A percentile compares a stretch with the other conserved stretches of the same genome.
Conservation (phyloP, 768 basidiomycete species). For the Tephrocybe sp. region DNA sequence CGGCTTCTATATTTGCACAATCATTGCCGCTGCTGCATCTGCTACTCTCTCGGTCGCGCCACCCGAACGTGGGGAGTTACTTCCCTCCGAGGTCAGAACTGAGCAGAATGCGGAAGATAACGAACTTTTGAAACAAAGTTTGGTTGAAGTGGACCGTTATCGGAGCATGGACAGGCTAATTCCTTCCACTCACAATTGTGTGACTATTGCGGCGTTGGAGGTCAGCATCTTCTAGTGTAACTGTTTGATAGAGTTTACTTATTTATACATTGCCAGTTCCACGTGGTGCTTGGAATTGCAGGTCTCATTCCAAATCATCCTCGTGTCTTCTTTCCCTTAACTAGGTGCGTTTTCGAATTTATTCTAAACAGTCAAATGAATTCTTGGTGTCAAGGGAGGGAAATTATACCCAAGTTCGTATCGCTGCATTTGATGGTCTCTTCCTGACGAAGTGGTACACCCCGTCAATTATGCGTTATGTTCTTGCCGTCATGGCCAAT, state of each 20-base stretch:
- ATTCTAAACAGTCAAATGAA: background rate
- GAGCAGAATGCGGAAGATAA: conserved; percentile 71
- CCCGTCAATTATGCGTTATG: conserved; percentile 81
- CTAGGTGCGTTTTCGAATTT: conserved; percentile 55
- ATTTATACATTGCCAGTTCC: conserved; percentile 52
- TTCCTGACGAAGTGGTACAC: conserved; percentile 89
- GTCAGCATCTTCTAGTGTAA: conserved; percentile 41
- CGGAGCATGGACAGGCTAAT: conserved; percentile 94
- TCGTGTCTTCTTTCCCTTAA: conserved; percentile 81
- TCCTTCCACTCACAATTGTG: conserved; percentile 91
- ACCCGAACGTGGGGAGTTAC: conserved; percentile 79
- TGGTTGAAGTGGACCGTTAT: conserved; percentile 86
- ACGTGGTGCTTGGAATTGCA: conserved; percentile 74
- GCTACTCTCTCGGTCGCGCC: conserved; percentile 75
- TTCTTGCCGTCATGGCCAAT: conserved; percentile 82
- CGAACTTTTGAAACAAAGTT: conserved; percentile 69
- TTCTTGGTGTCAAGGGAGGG: conserved; percentile 70
- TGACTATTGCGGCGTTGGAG: conserved; percentile 89
- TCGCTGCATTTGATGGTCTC: conserved; percentile 92
- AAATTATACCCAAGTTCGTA: conserved; percentile 88
- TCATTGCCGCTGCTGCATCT: conserved; percentile 81
- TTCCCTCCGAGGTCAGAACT: conserved; percentile 63
- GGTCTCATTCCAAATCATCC: conserved; percentile 78
- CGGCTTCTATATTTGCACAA: conserved; percentile 83
- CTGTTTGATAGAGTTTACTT: background rate